These are phyloP conservation scores for Trichoderma lentiforme DNA, from an alignment of 2,329 filamentous ascomycete species.

Conservation along the genomic window DNA sequence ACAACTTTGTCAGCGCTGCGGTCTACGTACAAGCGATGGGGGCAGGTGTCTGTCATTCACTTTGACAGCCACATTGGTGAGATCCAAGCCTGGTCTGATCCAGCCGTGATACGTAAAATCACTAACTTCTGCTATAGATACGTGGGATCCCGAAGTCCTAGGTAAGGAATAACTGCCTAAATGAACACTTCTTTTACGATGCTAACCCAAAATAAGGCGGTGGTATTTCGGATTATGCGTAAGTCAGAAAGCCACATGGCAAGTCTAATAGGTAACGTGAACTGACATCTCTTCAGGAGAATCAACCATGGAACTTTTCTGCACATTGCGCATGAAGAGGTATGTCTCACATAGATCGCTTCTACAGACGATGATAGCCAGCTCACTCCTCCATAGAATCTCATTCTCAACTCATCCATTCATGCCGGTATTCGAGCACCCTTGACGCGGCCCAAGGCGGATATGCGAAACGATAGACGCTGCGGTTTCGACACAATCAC, in stretches of 20 bases:
- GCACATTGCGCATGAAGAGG: slow-evolving; percentile 27
- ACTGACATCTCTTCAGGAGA: slow-evolving; percentile 5
- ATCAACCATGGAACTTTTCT: slow-evolving; percentile 29
- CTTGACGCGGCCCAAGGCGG: slow-evolving; percentile 48
- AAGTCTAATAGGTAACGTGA: too few relatives aligned
- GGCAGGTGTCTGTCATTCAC: slow-evolving; percentile 64
- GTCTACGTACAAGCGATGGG: slow-evolving; percentile 57
- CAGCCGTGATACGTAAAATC: neutral
- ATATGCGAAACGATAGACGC: slow-evolving; percentile 24
- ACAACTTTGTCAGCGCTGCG: slow-evolving; percentile 64
- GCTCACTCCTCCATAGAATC: slow-evolving; percentile 20
- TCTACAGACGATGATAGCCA: neutral
- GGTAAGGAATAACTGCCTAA: slow-evolving; percentile 7
- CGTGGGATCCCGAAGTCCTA: slow-evolving; percentile 24
- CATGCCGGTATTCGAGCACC: slow-evolving; percentile 78
- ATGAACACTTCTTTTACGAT: neutral
- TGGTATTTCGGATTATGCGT: slow-evolving; percentile 24
- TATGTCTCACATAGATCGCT: neutral
- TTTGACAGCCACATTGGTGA: slow-evolving; percentile 58
- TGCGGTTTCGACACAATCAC: slow-evolving; percentile 26
- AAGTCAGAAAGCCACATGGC: neutral
- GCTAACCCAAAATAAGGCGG: slow-evolving; percentile 17
- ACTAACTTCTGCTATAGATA: slow-evolving; percentile 16
- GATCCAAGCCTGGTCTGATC: neutral
- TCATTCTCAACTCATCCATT: slow-evolving; percentile 69